A percentile compares a stretch with the other conserved stretches of the same genome.
Evolutionary conservation across 192 early-diverging fungal genomes (phyloP).

Genomic region (Geranomyces michiganensis): DNA sequence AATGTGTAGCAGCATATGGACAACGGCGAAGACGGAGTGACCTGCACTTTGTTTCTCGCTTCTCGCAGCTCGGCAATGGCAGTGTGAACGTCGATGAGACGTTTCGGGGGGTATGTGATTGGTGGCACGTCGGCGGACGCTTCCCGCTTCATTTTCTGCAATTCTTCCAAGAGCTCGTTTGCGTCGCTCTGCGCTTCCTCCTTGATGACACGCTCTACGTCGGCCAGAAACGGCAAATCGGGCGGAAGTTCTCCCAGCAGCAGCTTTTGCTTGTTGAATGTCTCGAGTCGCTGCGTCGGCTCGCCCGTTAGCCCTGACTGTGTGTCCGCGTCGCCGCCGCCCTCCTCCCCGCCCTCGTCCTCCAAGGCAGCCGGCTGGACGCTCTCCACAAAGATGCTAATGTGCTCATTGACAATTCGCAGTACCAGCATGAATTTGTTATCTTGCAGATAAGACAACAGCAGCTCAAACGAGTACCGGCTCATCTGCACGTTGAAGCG

Average conservation of each 20-base stretch:
- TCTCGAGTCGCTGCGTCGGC: conserved; percentile 53
- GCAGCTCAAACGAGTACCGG: conserved; percentile 83
- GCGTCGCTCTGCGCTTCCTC: conserved; percentile 52
- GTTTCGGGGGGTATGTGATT: conserved; percentile 40
- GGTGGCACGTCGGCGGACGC: conserved; percentile 59
- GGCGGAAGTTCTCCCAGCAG: conserved; percentile 72
- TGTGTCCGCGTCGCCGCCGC: conserved; percentile 22
- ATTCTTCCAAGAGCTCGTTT: conserved; percentile 16
- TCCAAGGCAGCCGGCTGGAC: not conserved
- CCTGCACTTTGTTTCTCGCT: conserved; percentile 68
- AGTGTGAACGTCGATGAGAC: conserved; percentile 76
- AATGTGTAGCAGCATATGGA: conserved; percentile 95
- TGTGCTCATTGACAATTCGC: conserved; percentile 88
- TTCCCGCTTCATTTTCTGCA: conserved; percentile 64
- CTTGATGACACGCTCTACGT: conserved; percentile 79
- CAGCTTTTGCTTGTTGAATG: conserved; percentile 81
- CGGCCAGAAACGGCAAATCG: conserved; percentile 73
- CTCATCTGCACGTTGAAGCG: conserved; percentile 87
- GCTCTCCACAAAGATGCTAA: conserved; percentile 66
- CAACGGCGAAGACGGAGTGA: conserved; percentile 72
- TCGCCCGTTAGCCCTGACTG: conserved; percentile 30
- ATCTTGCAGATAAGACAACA: conserved; percentile 90
- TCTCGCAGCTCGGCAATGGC: conserved; percentile 81
- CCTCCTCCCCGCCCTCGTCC: conserved; percentile 14
- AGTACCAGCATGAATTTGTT: conserved; percentile 86